Evolutionary conservation across 2,329 filamentous ascomycete species (phyloP).

Genomic region (Aspergillus aculeatus): DNA sequence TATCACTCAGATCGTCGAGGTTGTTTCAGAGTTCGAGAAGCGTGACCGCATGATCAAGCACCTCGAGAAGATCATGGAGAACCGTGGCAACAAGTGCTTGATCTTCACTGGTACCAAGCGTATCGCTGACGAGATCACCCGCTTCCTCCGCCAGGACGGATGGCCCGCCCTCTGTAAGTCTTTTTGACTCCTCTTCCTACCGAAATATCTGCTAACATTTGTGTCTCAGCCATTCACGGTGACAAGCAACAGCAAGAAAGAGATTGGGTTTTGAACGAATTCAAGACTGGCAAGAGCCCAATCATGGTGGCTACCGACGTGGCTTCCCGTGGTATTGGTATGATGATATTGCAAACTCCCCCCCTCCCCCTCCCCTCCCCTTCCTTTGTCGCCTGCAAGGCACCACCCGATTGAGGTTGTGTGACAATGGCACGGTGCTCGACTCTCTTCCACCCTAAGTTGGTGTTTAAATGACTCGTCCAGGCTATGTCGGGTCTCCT

Average conservation of each 20-base stretch:
- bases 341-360: constrained; percentile 67
- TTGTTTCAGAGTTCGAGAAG: constrained; percentile 95
- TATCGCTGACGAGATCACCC: constrained; percentile 95
- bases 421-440: constrained; percentile 70
- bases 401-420: constrained; percentile 53
- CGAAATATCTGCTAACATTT: constrained; percentile 38
- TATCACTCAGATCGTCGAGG: constrained; percentile 96
- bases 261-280: constrained; percentile 99
- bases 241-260: constrained; percentile 99
- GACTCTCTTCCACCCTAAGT: constrained; percentile 84
- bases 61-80: constrained; percentile 95
- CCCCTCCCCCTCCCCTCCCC: constrained; percentile 31
- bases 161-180: constrained; percentile 92
- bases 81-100: constrained; percentile 90
- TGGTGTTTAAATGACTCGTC: constrained; percentile 82
- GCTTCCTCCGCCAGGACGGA: constrained; percentile 94
- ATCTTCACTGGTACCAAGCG: constrained; percentile 87
- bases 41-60: constrained; percentile 97
- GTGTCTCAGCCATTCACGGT: constrained; percentile 78
- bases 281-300: constrained; percentile 98
- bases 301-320: constrained; percentile 99
- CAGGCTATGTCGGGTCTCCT: constrained; percentile 76
- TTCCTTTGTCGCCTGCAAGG: constrained; percentile 36
- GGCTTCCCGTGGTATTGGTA: constrained; percentile 99
- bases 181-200: constrained; percentile 19